Percentiles rank a stretch among this genome's conserved stretches.
Conservation (phyloP, 179 eudicot species). For the Silene noctiflora region DNA sequence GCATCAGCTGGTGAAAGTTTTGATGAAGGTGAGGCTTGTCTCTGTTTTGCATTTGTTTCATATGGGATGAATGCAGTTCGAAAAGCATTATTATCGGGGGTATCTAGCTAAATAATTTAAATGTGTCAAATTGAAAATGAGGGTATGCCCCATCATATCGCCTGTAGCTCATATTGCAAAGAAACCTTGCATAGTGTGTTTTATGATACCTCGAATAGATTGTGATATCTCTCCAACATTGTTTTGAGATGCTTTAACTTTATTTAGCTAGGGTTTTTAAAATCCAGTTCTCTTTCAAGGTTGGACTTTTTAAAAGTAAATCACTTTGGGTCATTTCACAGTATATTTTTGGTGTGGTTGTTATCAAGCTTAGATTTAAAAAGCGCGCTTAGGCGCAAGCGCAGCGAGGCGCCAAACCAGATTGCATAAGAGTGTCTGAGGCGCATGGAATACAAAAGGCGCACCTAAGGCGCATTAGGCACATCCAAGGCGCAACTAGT, state of each 20-base stretch:
- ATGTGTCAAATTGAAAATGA: background rate
- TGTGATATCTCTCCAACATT: background rate
- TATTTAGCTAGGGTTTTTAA: background rate
- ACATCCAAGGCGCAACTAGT: too few relatives aligned
- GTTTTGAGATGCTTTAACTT: background rate
- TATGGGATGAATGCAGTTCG: background rate
- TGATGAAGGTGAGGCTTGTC: conserved; percentile 73
- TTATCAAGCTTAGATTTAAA: too few relatives aligned
- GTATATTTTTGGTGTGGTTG: background rate
- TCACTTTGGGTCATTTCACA: background rate
- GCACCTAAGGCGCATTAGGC: too few relatives aligned
- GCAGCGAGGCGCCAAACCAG: too few relatives aligned
- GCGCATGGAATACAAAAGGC: too few relatives aligned
- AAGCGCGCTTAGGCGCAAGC: too few relatives aligned
- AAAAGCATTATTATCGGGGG: background rate
- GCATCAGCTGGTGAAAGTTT: conserved; percentile 59
- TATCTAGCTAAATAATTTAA: background rate
- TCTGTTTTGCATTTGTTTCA: background rate
- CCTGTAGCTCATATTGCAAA: background rate
- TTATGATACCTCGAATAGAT: too few relatives aligned
- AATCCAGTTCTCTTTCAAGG: background rate
- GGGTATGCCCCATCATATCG: background rate
- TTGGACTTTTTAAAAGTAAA: background rate
- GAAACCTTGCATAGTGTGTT: background rate
- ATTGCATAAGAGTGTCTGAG: too few relatives aligned